A percentile compares a stretch with the other conserved stretches of the same genome.
These are phyloP conservation scores for Dionaea muscipula DNA, from an alignment of 179 eudicot genomes.

Conservation along the genomic window DNA sequence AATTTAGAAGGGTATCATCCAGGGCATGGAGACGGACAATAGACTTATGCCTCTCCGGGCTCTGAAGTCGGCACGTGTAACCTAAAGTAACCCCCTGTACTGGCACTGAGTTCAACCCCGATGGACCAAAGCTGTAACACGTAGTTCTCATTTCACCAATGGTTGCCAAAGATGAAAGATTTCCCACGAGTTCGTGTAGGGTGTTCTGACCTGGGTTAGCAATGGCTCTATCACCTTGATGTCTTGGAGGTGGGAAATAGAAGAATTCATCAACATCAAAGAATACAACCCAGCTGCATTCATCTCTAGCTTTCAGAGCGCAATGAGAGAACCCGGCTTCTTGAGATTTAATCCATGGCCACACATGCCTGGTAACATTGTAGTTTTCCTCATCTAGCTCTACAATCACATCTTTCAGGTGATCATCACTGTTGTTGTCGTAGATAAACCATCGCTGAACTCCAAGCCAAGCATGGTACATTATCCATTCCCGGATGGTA, in stretches of 20 bases:
- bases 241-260: conserved; percentile 43
- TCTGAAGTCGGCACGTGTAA: conserved; percentile 65
- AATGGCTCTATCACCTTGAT: background rate
- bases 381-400: conserved; percentile 44
- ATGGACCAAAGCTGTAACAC: conserved; percentile 73
- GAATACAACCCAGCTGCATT: conserved; percentile 80
- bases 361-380: conserved; percentile 57
- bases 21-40: conserved; percentile 63
- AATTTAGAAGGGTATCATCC: conserved; percentile 45
- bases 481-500: conserved; percentile 65
- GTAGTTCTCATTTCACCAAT: conserved; percentile 61
- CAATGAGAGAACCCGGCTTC: conserved; percentile 96
- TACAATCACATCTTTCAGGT: conserved; percentile 28
- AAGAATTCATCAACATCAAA: conserved; percentile 89
- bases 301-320: conserved; percentile 47
- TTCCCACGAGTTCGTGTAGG: conserved; percentile 37
- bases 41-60: conserved; percentile 77
- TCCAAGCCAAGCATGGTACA: conserved; percentile 81
- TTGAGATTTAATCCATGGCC: conserved; percentile 97
- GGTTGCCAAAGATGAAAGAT: conserved; percentile 22
- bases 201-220: conserved; percentile 31
- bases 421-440: conserved; percentile 80
- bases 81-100: conserved; percentile 48
- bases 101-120: conserved; percentile 44
- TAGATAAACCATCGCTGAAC: conserved; percentile 79